These are phyloP conservation scores for Protomyces inundatus DNA, from an alignment of 1,139 yeast species.

Conservation along the genomic window DNA sequence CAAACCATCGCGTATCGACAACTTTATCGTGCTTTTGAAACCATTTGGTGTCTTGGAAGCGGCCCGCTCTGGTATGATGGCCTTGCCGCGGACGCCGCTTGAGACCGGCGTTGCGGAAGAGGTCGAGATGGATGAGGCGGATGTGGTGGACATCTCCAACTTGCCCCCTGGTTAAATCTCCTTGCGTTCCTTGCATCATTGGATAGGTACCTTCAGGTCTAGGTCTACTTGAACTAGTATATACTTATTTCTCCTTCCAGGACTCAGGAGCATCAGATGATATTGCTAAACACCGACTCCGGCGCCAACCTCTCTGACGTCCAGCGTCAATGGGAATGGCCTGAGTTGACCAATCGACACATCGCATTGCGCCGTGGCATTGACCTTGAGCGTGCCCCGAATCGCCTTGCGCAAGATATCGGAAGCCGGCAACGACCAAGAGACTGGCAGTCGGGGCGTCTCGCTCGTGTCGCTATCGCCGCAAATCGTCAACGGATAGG, in stretches of 20 bases:
- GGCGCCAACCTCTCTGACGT: slow-evolving; percentile 16
- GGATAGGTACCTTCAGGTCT: not conserved
- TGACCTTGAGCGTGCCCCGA: slow-evolving; percentile 13
- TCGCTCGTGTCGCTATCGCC: slow-evolving; percentile 7
- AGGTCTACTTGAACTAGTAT: not conserved
- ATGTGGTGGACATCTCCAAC: slow-evolving; percentile 45
- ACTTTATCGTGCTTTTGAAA: slow-evolving; percentile 80
- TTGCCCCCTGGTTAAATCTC: slow-evolving; percentile 82
- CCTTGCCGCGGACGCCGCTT: slow-evolving; percentile 90
- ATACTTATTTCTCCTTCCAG: not conserved
- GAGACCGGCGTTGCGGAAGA: slow-evolving; percentile 47
- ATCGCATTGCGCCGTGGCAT: slow-evolving; percentile 14
- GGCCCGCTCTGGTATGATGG: slow-evolving; percentile 98
- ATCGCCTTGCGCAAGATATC: slow-evolving; percentile 18
- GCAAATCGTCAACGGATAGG: slow-evolving; percentile 12
- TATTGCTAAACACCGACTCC: slow-evolving; percentile 4
- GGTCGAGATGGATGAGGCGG: slow-evolving; percentile 58
- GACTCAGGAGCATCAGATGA: not conserved
- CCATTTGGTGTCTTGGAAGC: slow-evolving; percentile 96
- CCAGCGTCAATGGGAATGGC: not conserved
- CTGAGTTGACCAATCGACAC: slow-evolving; percentile 8
- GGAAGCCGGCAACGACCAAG: slow-evolving; percentile 21
- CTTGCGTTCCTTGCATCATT: not conserved
- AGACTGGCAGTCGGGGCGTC: slow-evolving; percentile 15
- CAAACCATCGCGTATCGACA: slow-evolving; percentile 80